Evolutionary conservation across 305 asterid genomes (phyloP).

Genomic region (Solanum hybrid): DNA sequence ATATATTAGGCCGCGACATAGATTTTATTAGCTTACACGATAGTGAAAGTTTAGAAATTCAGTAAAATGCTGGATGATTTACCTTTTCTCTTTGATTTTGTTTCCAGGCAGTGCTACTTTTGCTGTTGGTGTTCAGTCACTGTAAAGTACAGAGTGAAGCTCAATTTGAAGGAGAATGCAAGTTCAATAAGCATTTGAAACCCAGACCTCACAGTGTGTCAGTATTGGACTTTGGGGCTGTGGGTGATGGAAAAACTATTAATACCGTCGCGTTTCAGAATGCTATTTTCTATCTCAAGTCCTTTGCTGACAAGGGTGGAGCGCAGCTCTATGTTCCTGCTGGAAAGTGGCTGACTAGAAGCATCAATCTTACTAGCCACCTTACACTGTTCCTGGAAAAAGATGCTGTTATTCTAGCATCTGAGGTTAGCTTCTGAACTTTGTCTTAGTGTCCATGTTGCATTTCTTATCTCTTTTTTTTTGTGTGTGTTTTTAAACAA

Average conservation of each 20-base stretch:
- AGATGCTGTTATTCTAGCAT: constrained; percentile 77
- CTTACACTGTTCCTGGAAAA: constrained; percentile 87
- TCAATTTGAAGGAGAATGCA: constrained; percentile 53
- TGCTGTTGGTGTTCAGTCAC: constrained; percentile 41
- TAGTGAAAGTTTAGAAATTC: background rate
- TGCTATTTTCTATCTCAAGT: constrained; percentile 91
- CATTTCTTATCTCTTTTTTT: background rate
- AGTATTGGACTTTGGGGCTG: constrained; percentile 84
- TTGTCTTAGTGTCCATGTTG: background rate
- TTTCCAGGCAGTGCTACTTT: constrained; percentile 53
- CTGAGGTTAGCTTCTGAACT: constrained; percentile 50
- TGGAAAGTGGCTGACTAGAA: constrained; percentile 86
- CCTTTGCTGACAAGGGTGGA: constrained; percentile 94
- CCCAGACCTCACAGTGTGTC: constrained; percentile 97
- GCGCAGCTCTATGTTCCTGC: constrained; percentile 96
- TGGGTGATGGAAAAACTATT: constrained; percentile 81
- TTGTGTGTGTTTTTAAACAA: background rate
- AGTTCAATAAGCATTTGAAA: constrained; percentile 50
- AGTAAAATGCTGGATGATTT: background rate
- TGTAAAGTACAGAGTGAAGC: constrained; percentile 16
- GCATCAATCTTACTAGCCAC: constrained; percentile 93
- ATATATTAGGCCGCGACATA: background rate
- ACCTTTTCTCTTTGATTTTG: constrained; percentile 9
- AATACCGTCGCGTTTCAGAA: constrained; percentile 93
- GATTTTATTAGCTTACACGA: background rate